Conservation (phyloP, 1,139 yeast genomes). For the Magnusiomyces sp. region DNA sequence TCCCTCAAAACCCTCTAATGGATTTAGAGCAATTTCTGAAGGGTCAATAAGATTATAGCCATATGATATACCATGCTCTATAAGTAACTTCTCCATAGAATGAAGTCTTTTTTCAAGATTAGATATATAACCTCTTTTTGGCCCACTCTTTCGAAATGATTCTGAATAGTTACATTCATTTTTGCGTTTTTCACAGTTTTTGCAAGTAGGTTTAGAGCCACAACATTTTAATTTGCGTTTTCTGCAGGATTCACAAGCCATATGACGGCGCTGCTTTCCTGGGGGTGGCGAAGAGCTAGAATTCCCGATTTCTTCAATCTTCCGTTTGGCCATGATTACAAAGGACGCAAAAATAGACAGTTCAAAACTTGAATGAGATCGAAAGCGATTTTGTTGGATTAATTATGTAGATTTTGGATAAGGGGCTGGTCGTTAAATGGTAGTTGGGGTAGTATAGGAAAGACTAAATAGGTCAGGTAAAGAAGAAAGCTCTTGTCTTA, state of each 20-base stretch:
- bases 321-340: neutral
- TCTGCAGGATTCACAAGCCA: constrained; percentile 29
- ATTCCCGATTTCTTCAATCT: too few species aligned
- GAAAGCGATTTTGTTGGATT: too few species aligned
- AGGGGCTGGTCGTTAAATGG: too few species aligned
- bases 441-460: too few species aligned
- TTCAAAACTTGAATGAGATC: neutral
- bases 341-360: neutral
- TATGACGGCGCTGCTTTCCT: constrained; percentile 16
- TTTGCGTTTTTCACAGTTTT: constrained; percentile 24
- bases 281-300: too few species aligned
- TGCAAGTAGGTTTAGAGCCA: constrained; percentile 27
- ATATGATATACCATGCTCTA: constrained; percentile 3
- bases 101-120: constrained; percentile 25
- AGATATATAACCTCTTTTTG: constrained; percentile 29
- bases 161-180: constrained; percentile 25
- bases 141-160: constrained; percentile 26
- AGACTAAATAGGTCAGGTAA: too few species aligned
- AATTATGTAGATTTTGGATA: too few species aligned
- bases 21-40: constrained; percentile 2
- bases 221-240: constrained; percentile 30
- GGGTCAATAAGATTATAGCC: neutral
- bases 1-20: constrained; percentile 1
- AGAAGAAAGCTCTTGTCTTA: too few species aligned
- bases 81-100: constrained; percentile 20